These are phyloP conservation scores for Caryopteris hybrid DNA, from an alignment of 305 asterid species.

Conservation along the genomic window DNA sequence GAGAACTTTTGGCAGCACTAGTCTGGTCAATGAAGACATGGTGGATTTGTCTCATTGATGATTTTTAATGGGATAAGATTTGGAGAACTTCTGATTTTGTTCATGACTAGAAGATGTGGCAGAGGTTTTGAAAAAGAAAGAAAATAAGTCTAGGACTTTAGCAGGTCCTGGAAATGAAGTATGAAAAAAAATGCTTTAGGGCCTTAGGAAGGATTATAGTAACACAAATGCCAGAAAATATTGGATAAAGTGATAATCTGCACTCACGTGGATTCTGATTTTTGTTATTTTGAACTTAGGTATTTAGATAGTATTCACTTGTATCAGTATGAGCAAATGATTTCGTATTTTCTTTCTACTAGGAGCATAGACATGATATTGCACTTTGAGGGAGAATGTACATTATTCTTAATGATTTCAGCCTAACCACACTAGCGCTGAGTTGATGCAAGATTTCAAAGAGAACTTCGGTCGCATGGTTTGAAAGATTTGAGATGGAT, in stretches of 20 bases:
- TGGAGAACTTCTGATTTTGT: neutral
- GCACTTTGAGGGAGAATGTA: neutral
- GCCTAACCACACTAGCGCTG: neutral
- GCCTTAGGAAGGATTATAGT: neutral
- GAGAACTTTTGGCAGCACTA: no score
- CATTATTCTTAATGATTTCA: neutral
- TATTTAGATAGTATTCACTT: neutral
- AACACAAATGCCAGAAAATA: neutral
- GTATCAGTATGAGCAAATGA: neutral
- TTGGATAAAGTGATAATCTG: neutral
- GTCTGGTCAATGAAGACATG: no score
- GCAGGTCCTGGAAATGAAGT: neutral
- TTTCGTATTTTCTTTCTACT: neutral
- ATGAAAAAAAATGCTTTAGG: neutral
- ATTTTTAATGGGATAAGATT: neutral
- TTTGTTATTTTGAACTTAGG: neutral
- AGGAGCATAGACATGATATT: neutral
- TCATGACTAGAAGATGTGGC: neutral
- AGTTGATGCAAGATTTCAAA: neutral
- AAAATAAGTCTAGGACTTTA: neutral
- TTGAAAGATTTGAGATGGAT: neutral
- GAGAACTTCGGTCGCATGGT: neutral
- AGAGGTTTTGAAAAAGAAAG: neutral
- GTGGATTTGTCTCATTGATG: neutral
- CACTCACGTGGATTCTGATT: neutral